Base-by-base conservation (phyloP, 2,329 filamentous ascomycete genomes). In the Alternaria hordeiaustralica region DNA sequence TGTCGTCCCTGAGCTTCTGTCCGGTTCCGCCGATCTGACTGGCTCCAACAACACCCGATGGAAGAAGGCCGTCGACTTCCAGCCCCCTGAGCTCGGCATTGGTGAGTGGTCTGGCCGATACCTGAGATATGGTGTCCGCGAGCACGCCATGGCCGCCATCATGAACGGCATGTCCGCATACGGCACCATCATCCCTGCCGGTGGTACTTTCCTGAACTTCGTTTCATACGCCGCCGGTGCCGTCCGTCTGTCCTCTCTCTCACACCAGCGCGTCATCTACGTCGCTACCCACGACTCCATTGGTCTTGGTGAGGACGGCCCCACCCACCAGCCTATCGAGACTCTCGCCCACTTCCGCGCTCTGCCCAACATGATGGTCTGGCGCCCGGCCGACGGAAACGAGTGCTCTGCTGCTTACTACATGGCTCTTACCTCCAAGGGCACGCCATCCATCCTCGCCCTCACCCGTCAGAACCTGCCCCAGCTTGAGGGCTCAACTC, bases 311-410 rank as follows among this genome's bases (percentile, higher is more conserved):
- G 96, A 99, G 86, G 96, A 99, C 79, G 96, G 96, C 69, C 95
- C 96, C 74, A 99, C 96, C 61, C 96, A 99, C 86, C 96, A 99
- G 88, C 96, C 96, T 82, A 97, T 99, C 75, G 96, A 99, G 90
- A 97, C 94, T 47, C 90, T 98, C 69, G 92, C 94, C 65, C 96
- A 98, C 86, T 98, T 98, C 93, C 95, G 96, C 82, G 96, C 96
- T 71, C 89, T 98, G 75, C 96, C 96, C 80, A 99, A 99, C 91
- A 92, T 92, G 87, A 97, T 98, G 93, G 95, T 98, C 77, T 98
- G 96, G 96, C 94, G 96, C 80, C 96, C 96, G 73, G 95, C 96
- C 76, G 96, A 98, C 79, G 95, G 95, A 79, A 98, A 98, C 87
- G 96, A 99, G 92, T 96, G 92, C 76, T 96, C 92, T 80, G 95